Conservation (phyloP, 164 flowering plant species). For the Aristolochia contorta region DNA sequence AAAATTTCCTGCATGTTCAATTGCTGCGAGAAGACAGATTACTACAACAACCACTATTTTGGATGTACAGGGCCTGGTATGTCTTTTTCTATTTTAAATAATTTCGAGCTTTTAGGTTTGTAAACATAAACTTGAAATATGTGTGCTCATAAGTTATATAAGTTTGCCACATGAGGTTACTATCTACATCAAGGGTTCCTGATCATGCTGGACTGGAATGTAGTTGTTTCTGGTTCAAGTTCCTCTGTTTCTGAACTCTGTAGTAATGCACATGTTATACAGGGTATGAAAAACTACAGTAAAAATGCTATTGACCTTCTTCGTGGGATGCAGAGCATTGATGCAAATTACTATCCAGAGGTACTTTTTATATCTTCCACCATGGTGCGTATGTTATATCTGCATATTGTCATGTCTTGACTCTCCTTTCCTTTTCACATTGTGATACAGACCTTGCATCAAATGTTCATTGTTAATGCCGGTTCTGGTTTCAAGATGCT, state of each 20-base stretch:
- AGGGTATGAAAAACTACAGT: slow-evolving; percentile 82
- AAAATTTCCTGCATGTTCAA: slow-evolving; percentile 90
- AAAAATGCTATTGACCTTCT: slow-evolving; percentile 63
- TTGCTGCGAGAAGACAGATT: slow-evolving; percentile 75
- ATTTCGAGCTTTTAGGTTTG: neutral
- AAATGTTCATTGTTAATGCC: slow-evolving; percentile 91
- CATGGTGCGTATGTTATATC: neutral
- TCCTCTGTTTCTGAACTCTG: no score
- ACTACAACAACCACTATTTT: slow-evolving; percentile 77
- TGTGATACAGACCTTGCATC: slow-evolving; percentile 55
- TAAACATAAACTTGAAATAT: no score
- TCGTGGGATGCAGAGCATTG: slow-evolving; percentile 61
- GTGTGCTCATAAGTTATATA: no score
- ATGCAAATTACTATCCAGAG: slow-evolving; percentile 83
- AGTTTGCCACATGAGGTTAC: no score
- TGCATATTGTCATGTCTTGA: neutral
- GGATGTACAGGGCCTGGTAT: slow-evolving; percentile 97
- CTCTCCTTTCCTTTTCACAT: neutral
- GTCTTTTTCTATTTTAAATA: slow-evolving; percentile 6
- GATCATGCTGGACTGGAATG: no score
- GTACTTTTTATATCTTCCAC: slow-evolving; percentile 20
- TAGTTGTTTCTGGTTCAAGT: neutral
- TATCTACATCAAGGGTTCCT: no score
- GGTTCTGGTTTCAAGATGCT: slow-evolving; percentile 86
- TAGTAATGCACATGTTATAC: neutral